A percentile compares a stretch with the other conserved stretches of the same genome.
Conservation (phyloP, 306 rosid genomes). For the Biancaea sappan region DNA sequence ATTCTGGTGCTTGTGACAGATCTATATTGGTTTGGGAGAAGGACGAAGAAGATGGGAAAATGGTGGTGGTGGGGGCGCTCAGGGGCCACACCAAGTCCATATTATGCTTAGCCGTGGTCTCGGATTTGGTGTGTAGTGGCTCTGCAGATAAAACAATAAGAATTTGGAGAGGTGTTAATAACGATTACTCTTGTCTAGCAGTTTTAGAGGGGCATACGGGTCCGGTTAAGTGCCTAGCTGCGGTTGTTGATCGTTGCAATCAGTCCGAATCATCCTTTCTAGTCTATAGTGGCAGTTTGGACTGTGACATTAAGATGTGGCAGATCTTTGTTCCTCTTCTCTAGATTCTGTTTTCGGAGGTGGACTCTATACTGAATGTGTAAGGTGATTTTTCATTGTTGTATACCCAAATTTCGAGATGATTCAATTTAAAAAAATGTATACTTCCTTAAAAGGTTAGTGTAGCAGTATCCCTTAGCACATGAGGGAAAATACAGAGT, state of each 20-base stretch:
- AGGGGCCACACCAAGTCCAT: conserved; percentile 79
- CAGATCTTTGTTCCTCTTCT: conserved; percentile 53
- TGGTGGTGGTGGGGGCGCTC: conserved; percentile 66
- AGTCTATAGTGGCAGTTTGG: conserved; percentile 82
- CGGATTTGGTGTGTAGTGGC: conserved; percentile 77
- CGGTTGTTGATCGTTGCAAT: conserved; percentile 46
- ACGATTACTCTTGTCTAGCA: conserved; percentile 62
- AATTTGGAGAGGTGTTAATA: conserved; percentile 66
- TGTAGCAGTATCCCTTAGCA: too few relatives aligned
- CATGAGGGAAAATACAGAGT: not conserved
- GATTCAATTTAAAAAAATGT: too few relatives aligned
- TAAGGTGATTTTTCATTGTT: too few relatives aligned
- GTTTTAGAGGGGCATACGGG: conserved; percentile 77
- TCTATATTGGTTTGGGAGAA: conserved; percentile 83
- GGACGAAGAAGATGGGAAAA: conserved; percentile 28
- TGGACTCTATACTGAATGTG: too few relatives aligned
- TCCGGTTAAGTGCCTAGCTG: conserved; percentile 75
- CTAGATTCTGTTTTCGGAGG: conserved; percentile 30
- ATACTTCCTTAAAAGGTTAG: too few relatives aligned
- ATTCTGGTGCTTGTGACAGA: conserved; percentile 86
- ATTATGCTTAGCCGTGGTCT: conserved; percentile 66
- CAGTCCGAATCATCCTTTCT: conserved; percentile 43
- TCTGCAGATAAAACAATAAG: conserved; percentile 81
- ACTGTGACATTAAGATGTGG: conserved; percentile 81
- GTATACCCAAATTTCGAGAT: too few relatives aligned